Evolutionary conservation across 257 asterid genomes (phyloP), one percentile per base, ranked within the genome.

Genomic region (Nicotiana obtusifolia): DNA sequence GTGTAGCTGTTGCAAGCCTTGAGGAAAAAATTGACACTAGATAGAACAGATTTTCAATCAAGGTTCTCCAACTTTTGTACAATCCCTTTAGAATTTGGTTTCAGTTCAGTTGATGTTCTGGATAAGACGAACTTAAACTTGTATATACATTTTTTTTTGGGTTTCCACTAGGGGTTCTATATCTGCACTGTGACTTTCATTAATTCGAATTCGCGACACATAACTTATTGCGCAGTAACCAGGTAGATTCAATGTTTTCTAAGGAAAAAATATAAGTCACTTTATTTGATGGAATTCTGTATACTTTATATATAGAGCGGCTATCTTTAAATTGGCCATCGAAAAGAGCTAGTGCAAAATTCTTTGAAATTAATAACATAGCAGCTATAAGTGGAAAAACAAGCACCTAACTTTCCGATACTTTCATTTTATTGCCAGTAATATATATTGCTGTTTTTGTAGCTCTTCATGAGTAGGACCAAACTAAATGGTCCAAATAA

Each of bases 121-220:
- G 28, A 26, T 26, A 26, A 26, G 28, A 2, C 28, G 28, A 26
- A 26, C 28, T 26, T 26, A 26, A 26, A 26, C 28, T 26, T 26
- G 2, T 26, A 26, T 26, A 26, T 26, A 26, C 28, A 26, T 26
- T 26, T 26, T 26, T 26, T 26, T 1, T n/a, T n/a, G n/a, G n/a
- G n/a, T n/a, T 26, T 26, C 10, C 6, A 1, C 10, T 2, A 37
- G 0, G 44, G 1, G 10, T 37, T 7, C 0, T 0, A 2, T 8
- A 41, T 41, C 0, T 37, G 10, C 0, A 37, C 8, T 41, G 8
- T 0, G 11, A 3, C 0, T 41, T 41, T 3, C 3, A 8, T 8
- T 41, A 41, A 41, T 41, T 41, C 0, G 49, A 3, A 41, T 8
- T 41, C 3, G 3, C 3, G 2, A 8, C 49, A 41, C 10, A 41